A percentile compares a stretch with the other conserved stretches of the same genome.
These are phyloP conservation scores for Boletus rex-veris DNA, from an alignment of 768 basidiomycete species.

Conservation along the genomic window DNA sequence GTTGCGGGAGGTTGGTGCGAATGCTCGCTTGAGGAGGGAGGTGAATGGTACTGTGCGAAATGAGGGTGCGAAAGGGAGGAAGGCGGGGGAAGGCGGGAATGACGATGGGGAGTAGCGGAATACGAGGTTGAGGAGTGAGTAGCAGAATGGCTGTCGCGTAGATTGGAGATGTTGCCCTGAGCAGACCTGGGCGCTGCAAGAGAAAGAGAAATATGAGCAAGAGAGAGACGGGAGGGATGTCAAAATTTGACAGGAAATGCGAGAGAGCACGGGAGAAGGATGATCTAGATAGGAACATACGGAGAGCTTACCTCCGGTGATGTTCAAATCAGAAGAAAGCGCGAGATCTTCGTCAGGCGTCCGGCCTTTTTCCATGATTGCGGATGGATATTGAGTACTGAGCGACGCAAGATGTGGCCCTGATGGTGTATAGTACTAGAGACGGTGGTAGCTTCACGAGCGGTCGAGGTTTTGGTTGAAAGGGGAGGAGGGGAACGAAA, in stretches of 20 bases:
- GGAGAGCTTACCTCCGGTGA: slow-evolving; percentile 28
- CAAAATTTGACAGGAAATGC: slow-evolving; percentile 7
- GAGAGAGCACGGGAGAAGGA: slow-evolving; percentile 5
- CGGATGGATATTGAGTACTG: slow-evolving; percentile 3
- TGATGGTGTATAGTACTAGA: neutral
- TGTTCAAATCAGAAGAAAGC: slow-evolving; percentile 7
- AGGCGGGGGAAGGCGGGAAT: neutral
- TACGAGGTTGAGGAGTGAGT: no score
- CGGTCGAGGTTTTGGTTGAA: neutral
- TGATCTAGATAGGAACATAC: slow-evolving; percentile 9
- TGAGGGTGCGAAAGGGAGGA: neutral
- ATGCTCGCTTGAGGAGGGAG: neutral
- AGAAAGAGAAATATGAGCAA: slow-evolving; percentile 3
- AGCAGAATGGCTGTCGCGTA: neutral
- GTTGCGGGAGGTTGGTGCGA: neutral
- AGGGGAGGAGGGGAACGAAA: neutral
- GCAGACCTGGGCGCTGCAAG: slow-evolving; percentile 1
- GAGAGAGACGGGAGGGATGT: neutral
- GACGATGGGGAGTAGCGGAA: neutral
- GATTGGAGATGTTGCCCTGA: neutral
- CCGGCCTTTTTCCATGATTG: slow-evolving; percentile 25
- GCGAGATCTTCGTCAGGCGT: slow-evolving; percentile 11
- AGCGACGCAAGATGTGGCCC: neutral
- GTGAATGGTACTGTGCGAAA: neutral
- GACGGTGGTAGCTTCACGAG: neutral